Conservation (phyloP, 805 yeast species). For the Cyberlindnera petersonii region DNA sequence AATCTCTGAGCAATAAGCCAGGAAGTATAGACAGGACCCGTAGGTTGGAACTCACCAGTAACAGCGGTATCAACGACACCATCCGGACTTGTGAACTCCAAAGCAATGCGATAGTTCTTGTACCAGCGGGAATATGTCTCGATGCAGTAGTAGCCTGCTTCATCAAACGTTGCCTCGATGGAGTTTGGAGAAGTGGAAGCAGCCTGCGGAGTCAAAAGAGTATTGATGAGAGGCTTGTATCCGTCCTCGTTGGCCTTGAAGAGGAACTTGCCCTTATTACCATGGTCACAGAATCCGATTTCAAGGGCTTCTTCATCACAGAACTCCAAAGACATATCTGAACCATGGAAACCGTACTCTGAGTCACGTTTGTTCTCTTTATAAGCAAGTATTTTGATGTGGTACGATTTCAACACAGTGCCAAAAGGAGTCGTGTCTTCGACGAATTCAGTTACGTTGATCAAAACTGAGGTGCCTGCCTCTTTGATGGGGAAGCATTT, state of each 20-base stretch:
- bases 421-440: no score
- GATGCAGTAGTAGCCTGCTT: slow-evolving; percentile 2
- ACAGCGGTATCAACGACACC: no score
- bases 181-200: neutral
- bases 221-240: neutral
- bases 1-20: no score
- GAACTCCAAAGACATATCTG: neutral
- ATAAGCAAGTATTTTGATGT: no score
- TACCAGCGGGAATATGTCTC: neutral
- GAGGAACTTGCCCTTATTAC: neutral
- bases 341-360: neutral
- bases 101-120: neutral
- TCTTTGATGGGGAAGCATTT: no score
- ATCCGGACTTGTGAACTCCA: no score
- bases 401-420: no score
- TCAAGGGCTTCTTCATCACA: neutral
- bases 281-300: neutral
- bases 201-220: neutral
- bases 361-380: no score
- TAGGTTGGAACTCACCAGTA: no score
- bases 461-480: no score
- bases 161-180: slow-evolving; percentile 1
- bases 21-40: no score
- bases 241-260: neutral
- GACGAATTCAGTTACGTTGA: no score